Evolutionary conservation across 352 stramenopile genomes (phyloP).

Genomic region (Pythium oligandrum): DNA sequence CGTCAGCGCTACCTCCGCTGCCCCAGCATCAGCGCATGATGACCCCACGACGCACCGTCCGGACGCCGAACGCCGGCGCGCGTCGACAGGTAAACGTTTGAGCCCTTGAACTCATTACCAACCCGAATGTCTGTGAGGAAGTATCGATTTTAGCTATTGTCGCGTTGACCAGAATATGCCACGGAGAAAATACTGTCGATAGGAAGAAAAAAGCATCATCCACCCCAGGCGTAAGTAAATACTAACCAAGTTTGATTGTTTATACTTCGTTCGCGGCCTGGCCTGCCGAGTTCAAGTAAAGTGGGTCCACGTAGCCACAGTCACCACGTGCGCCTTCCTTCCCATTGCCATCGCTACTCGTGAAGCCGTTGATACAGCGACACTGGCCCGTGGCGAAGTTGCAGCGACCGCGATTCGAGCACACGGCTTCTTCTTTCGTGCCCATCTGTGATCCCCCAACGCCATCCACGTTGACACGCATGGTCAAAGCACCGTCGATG

Average conservation of each 20-base stretch:
- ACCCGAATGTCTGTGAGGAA: no score
- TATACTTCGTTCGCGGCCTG: constrained; percentile 44
- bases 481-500: constrained; percentile 49
- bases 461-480: constrained; percentile 47
- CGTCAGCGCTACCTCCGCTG: constrained; percentile 1
- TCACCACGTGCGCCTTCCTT: constrained; percentile 84
- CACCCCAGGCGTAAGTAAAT: no score
- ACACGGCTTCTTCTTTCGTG: constrained; percentile 65
- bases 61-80: no score
- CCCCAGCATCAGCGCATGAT: no score
- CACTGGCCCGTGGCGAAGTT: constrained; percentile 48
- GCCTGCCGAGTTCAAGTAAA: constrained; percentile 68
- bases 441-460: constrained; percentile 34
- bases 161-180: no score
- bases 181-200: no score
- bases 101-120: no score
- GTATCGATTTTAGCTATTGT: no score
- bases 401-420: constrained; percentile 54
- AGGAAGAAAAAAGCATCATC: no score
- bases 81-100: no score
- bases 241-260: no score
- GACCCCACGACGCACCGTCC: no score
- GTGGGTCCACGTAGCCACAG: constrained; percentile 82
- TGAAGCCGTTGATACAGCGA: constrained; percentile 69
- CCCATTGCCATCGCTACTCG: constrained; percentile 72